Evolutionary conservation across 2,329 filamentous ascomycete species (phyloP).

Genomic region (Ceratocystis lukuohia): DNA sequence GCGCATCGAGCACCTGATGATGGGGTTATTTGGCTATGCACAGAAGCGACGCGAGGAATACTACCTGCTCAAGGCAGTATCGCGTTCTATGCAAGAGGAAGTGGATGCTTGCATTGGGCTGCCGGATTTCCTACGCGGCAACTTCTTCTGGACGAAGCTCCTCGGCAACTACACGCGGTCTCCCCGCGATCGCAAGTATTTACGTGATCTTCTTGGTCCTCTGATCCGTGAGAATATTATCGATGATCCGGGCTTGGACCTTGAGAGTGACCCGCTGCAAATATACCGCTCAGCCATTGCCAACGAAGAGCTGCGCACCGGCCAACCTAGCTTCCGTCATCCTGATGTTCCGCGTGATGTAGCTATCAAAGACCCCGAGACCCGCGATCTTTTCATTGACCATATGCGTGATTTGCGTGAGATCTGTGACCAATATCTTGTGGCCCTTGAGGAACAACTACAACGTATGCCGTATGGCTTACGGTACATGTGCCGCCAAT

Average conservation of each 20-base stretch:
- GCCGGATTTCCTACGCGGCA: conserved; percentile 77
- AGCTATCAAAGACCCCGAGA: conserved; percentile 92
- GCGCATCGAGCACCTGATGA: conserved; percentile 81
- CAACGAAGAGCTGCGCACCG: conserved; percentile 90
- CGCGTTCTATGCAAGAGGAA: conserved; percentile 72
- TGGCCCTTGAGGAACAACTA: conserved; percentile 66
- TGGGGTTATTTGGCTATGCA: conserved; percentile 93
- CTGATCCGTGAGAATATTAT: conserved; percentile 85
- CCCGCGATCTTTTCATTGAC: conserved; percentile 80
- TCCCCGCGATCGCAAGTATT: conserved; percentile 80
- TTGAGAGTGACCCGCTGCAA: conserved; percentile 94
- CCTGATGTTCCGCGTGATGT: conserved; percentile 80
- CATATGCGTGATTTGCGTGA: conserved; percentile 88
- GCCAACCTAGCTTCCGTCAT: conserved; percentile 64
- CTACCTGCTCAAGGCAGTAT: conserved; percentile 80
- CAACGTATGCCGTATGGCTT: conserved; percentile 88
- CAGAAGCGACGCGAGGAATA: conserved; percentile 96
- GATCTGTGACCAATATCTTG: conserved; percentile 82
- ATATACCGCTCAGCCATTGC: conserved; percentile 94
- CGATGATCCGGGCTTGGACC: conserved; percentile 76
- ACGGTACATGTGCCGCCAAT: conserved; percentile 74
- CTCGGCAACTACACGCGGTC: conserved; percentile 80
- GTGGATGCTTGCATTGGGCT: conserved; percentile 58
- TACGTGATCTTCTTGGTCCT: conserved; percentile 72
- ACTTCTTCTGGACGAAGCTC: conserved; percentile 85